Conservation (phyloP, 371 early-diverging fungal species). For the Mortierella sp. region DNA sequence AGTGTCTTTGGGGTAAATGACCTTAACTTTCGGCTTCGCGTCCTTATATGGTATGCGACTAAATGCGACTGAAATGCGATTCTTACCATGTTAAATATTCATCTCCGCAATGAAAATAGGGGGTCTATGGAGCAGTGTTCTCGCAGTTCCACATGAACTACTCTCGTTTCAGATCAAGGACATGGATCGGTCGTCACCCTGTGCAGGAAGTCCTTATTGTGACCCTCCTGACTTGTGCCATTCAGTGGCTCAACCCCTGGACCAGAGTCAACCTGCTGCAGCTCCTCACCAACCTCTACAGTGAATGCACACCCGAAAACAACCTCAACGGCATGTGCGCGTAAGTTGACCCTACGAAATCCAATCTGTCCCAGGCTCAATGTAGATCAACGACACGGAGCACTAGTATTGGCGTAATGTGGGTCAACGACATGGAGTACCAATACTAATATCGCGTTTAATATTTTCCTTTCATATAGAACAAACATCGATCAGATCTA, state of each 20-base stretch:
- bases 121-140: constrained; percentile 88
- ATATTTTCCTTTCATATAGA: constrained; percentile 6
- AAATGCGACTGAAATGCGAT: constrained; percentile 58
- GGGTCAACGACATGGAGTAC: no score
- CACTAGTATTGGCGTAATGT: neutral
- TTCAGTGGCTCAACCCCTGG: constrained; percentile 84
- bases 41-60: neutral
- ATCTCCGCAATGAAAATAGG: constrained; percentile 66
- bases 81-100: constrained; percentile 25
- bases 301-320: constrained; percentile 78
- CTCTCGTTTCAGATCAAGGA: constrained; percentile 71
- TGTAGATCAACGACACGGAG: no score
- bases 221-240: constrained; percentile 77
- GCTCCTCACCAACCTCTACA: constrained; percentile 82
- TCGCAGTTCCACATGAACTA: constrained; percentile 79
- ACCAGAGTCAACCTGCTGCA: constrained; percentile 81
- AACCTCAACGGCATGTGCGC: constrained; percentile 77
- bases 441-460: neutral
- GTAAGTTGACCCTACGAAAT: constrained; percentile 43
- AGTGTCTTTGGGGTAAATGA: constrained; percentile 59
- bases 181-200: constrained; percentile 66
- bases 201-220: constrained; percentile 82
- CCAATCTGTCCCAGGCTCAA: no score
- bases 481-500: constrained; percentile 60
- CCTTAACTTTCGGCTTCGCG: neutral